Base-by-base conservation (phyloP, 306 rosid genomes). In the Pterocarpus santalinus region DNA sequence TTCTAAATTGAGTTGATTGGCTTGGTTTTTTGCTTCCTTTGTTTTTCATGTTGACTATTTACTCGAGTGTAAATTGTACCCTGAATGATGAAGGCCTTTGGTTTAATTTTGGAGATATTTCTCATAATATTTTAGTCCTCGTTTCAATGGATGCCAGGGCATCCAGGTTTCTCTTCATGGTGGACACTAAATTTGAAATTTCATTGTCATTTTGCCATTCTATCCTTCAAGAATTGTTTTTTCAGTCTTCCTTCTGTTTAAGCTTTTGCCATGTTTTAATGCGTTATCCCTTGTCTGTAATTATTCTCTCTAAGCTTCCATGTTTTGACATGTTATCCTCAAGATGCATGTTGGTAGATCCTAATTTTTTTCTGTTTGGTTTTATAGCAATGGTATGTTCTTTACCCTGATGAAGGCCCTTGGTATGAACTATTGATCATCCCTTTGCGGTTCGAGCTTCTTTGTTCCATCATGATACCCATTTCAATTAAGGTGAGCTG, bases 391-490 rank as follows among this genome's bases (percentile, higher is more conserved):
- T 95, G 99, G 99, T 95, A 95, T 82, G 97, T 93, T 80, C 89
- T 83, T 75, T 92, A 93, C 85, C 99, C 98, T 39, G 82, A 81
- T 32, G 97, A 95, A 84, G 97, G 94, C 75, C 98, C 94, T 8
- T 95, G 99, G 99, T 95, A 90, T 79, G 99, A 95, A 78, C 90
- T 93, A 28, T 86, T 95, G 89, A 77, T 95, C 83, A 95, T 95
- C 81, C 99, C 99, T 81, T 91, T 95, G 86, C 97, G 99, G 41
- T 95, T 95, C 28, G 99, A 95, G 89, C 97, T 95, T 82, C 96
- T 95, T 46, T 95, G 99, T 88, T 95, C 99, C 41, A 95, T 95
- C 87, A 95, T 95, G 99, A 95, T 95, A 78, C 99, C 99, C 85
- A 95, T 95, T 87, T 95, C 99, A 81, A 95, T 95, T 74, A 95